Conservation (phyloP, 306 rosid genomes). For the Medicago lupulina region DNA sequence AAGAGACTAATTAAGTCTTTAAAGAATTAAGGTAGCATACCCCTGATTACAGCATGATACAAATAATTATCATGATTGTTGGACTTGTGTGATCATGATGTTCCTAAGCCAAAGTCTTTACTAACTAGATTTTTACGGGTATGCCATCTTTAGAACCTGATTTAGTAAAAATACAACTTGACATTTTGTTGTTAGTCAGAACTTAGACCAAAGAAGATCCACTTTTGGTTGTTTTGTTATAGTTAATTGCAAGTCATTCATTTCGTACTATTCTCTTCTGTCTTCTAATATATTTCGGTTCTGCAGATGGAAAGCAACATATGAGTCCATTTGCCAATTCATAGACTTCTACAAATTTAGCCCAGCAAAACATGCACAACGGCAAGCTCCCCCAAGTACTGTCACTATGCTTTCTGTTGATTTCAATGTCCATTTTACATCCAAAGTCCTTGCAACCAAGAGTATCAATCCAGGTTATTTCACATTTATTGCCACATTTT, state of each 20-base stretch:
- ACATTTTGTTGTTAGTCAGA: background rate
- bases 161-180: background rate
- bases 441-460: conserved; percentile 50
- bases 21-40: conserved; percentile 6
- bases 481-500: conserved; percentile 1
- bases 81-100: background rate
- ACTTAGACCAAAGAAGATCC: background rate
- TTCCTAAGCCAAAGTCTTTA: background rate
- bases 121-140: background rate
- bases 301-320: conserved; percentile 58
- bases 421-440: background rate
- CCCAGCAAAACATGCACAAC: conserved; percentile 44
- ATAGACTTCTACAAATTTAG: conserved; percentile 45
- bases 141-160: conserved; percentile 1
- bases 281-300: conserved; percentile 31
- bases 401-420: conserved; percentile 46
- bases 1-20: background rate
- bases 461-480: conserved; percentile 53
- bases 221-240: background rate
- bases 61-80: background rate
- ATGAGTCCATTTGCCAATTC: conserved; percentile 45
- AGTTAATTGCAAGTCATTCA: background rate
- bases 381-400: conserved; percentile 43
- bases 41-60: conserved; percentile 5
- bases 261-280: conserved; percentile 9